Evolutionary conservation across 23 red algal genomes (phyloP).

Genomic region (Porphyridium purpureum): DNA sequence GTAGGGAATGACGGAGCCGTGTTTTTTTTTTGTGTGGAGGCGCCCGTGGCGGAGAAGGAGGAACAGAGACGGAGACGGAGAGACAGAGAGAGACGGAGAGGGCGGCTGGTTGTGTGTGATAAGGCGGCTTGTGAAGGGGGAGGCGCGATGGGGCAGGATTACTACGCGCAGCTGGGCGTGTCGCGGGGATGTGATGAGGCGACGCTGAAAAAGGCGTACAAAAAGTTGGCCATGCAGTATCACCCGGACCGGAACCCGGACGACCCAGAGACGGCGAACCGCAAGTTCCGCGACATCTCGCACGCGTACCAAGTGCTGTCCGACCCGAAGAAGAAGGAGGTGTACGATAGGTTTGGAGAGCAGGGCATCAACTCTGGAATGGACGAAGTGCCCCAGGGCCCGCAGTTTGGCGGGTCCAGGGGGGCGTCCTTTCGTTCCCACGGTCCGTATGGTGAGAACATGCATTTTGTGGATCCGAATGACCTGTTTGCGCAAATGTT

Average conservation of each 20-base stretch:
- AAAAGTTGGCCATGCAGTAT: conserved; percentile 70
- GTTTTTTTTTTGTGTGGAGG: too few species aligned
- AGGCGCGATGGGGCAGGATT: too few species aligned
- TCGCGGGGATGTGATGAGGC: conserved; percentile 27
- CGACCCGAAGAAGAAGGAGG: conserved; percentile 89
- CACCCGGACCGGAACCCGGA: conserved; percentile 96
- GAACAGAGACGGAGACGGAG: too few species aligned
- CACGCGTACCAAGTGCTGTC: conserved; percentile 69
- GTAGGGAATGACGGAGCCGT: too few species aligned
- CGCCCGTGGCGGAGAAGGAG: too few species aligned
- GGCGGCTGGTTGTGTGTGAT: too few species aligned
- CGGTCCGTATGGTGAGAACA: too few species aligned
- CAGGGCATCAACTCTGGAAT: conserved; percentile 60
- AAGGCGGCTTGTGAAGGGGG: too few species aligned
- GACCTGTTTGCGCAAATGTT: conserved; percentile 85
- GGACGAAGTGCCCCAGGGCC: conserved; percentile 49
- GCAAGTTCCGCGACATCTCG: conserved; percentile 71
- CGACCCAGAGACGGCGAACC: conserved; percentile 67
- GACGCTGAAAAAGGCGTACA: conserved; percentile 66
- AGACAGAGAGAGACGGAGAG: too few species aligned
- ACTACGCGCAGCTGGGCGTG: conserved; percentile 78
- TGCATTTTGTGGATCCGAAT: conserved; percentile 38
- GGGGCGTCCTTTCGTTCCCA: conserved; percentile 7
- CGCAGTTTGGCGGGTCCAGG: conserved; percentile 1
- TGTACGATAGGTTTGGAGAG: conserved; percentile 92